Evolutionary conservation across 371 early-diverging fungal genomes (phyloP).

Genomic region (Mucor lusitanicus): DNA sequence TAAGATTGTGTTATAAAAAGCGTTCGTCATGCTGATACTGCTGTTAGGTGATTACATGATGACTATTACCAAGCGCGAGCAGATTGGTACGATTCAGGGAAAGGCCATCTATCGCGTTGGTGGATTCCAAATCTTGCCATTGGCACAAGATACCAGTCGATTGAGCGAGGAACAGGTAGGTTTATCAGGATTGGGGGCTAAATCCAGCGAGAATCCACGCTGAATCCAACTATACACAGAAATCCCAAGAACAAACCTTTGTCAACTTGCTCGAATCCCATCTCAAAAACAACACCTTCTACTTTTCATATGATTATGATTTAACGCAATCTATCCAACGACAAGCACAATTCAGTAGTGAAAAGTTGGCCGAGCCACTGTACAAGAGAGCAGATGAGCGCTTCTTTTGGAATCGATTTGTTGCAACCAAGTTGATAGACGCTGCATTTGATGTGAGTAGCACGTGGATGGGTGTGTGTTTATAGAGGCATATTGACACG

Average conservation of each 20-base stretch:
- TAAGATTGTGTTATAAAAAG: conserved; percentile 11
- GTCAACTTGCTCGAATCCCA: conserved; percentile 70
- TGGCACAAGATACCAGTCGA: conserved; percentile 51
- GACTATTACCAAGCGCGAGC: conserved; percentile 77
- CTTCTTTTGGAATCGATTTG: conserved; percentile 89
- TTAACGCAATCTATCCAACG: conserved; percentile 85
- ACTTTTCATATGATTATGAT: conserved; percentile 87
- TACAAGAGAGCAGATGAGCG: conserved; percentile 75
- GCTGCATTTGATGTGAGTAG: conserved; percentile 50
- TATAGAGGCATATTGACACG: not conserved
- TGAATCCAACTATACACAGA: no score
- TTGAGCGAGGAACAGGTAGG: conserved; percentile 56
- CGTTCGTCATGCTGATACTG: not conserved
- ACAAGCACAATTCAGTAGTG: conserved; percentile 48
- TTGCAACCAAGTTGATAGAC: conserved; percentile 69
- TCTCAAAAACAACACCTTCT: conserved; percentile 72
- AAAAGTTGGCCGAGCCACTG: conserved; percentile 24
- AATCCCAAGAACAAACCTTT: conserved; percentile 73
- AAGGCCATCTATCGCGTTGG: conserved; percentile 76
- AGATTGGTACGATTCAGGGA: conserved; percentile 63
- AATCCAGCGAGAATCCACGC: no score
- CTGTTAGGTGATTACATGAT: conserved; percentile 79
- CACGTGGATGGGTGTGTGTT: not conserved
- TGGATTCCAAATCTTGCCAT: conserved; percentile 73
- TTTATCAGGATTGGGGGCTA: not conserved